Conservation (phyloP, 805 yeast genomes). For the Candida tibetensis region DNA sequence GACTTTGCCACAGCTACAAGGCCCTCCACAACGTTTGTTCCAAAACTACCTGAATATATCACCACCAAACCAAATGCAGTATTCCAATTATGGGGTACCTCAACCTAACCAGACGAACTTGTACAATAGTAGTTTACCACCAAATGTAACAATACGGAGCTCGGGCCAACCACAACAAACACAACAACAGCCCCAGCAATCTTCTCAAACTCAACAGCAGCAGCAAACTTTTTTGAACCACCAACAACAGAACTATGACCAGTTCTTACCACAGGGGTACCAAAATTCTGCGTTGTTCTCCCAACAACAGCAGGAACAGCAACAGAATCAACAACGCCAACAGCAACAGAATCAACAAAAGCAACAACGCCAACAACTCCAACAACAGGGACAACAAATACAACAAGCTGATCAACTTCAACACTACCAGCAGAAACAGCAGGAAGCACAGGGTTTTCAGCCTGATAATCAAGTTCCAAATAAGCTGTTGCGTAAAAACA, state of each 20-base stretch:
- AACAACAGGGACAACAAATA: conserved; percentile 5
- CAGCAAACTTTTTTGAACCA: conserved; percentile 10
- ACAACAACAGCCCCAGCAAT: conserved; percentile 5
- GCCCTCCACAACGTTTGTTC: conserved; percentile 4
- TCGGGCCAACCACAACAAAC: conserved; percentile 2
- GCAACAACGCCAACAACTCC: conserved; percentile 7
- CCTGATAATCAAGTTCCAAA: conserved; percentile 9
- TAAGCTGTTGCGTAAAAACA: conserved; percentile 8
- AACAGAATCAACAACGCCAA: conserved; percentile 4
- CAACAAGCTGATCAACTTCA: conserved; percentile 7
- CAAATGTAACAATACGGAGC: conserved; percentile 10
- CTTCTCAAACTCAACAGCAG: conserved; percentile 12
- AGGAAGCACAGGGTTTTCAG: background rate
- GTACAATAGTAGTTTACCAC: conserved; percentile 10
- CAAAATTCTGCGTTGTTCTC: background rate
- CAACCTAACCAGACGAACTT: conserved; percentile 6
- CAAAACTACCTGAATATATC: conserved; percentile 13
- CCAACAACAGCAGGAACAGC: conserved; percentile 2
- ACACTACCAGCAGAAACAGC: conserved; percentile 1
- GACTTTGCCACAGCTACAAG: conserved; percentile 1
- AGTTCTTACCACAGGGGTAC: conserved; percentile 3
- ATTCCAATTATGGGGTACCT: conserved; percentile 4
- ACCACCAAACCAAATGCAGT: conserved; percentile 12
- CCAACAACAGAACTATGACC: conserved; percentile 4
- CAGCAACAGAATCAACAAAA: conserved; percentile 5